Evolutionary conservation across 495 filamentous ascomycete genomes (phyloP).

Genomic region (Xylaria acuta): DNA sequence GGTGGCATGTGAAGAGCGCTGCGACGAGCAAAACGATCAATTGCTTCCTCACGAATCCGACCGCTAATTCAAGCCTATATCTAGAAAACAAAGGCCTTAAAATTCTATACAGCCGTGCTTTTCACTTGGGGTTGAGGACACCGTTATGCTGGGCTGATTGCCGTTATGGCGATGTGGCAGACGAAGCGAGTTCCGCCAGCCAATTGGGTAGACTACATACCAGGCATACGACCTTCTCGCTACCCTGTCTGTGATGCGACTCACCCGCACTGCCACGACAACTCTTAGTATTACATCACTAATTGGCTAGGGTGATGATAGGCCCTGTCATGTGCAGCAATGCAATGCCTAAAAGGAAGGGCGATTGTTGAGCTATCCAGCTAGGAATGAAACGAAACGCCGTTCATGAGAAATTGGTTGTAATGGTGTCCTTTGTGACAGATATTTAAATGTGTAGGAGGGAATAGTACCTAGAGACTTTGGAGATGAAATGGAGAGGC

Average conservation of each 20-base stretch:
- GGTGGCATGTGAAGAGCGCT: background rate
- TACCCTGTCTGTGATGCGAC: background rate
- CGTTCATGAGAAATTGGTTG: background rate
- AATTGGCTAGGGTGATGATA: background rate
- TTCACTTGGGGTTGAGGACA: background rate
- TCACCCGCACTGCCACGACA: no score
- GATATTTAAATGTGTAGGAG: no score
- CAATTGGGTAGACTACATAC: no score
- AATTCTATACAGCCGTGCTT: background rate
- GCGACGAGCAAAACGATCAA: background rate
- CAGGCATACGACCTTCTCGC: background rate
- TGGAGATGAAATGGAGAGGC: no score
- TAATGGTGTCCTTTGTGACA: background rate
- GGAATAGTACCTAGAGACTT: no score
- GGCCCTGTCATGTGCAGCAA: background rate
- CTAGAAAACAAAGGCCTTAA: background rate
- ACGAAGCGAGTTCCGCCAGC: background rate
- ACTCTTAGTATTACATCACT: background rate
- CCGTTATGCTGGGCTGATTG: background rate
- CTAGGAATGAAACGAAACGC: background rate
- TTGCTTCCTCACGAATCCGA: background rate
- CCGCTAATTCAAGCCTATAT: background rate
- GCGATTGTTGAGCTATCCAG: background rate
- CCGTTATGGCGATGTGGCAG: background rate
- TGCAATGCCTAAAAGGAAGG: background rate